Evolutionary conservation across 164 flowering plant genomes (phyloP).

Genomic region (Taxillus chinensis): DNA sequence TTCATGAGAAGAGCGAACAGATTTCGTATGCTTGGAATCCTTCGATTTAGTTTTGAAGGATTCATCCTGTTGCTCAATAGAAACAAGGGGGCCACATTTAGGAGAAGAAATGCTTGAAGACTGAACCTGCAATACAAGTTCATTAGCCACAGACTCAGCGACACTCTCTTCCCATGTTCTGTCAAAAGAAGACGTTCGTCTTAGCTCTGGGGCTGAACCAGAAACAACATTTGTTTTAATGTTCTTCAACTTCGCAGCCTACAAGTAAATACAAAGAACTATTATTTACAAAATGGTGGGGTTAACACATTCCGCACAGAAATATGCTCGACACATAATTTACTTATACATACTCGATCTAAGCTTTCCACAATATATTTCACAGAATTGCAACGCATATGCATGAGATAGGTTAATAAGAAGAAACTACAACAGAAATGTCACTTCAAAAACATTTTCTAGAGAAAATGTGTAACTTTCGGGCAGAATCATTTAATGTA

Average conservation of each 20-base stretch:
- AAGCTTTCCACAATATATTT: too few relatives aligned
- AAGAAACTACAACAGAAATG: too few relatives aligned
- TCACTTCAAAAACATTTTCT: too few relatives aligned
- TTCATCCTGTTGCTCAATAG: constrained; percentile 69
- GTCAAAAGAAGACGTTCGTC: constrained; percentile 83
- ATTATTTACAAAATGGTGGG: neutral
- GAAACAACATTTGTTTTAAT: constrained; percentile 36
- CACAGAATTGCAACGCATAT: too few relatives aligned
- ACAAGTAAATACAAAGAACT: constrained; percentile 10
- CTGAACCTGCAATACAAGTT: constrained; percentile 57
- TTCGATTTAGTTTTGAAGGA: constrained; percentile 43
- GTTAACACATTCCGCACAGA: too few relatives aligned
- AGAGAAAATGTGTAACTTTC: neutral
- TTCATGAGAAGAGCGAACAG: constrained; percentile 87
- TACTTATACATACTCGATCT: too few relatives aligned
- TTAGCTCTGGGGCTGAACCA: constrained; percentile 57
- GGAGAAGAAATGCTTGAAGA: constrained; percentile 37
- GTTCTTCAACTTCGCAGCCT: constrained; percentile 65
- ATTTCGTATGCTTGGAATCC: constrained; percentile 54
- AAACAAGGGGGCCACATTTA: constrained; percentile 43
- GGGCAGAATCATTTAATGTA: neutral
- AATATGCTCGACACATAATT: too few relatives aligned
- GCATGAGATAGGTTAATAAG: too few relatives aligned
- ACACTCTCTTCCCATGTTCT: constrained; percentile 93
- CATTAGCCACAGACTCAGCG: constrained; percentile 90